Conservation (phyloP, 108 stramenopile species). For the Parmales sp. region DNA sequence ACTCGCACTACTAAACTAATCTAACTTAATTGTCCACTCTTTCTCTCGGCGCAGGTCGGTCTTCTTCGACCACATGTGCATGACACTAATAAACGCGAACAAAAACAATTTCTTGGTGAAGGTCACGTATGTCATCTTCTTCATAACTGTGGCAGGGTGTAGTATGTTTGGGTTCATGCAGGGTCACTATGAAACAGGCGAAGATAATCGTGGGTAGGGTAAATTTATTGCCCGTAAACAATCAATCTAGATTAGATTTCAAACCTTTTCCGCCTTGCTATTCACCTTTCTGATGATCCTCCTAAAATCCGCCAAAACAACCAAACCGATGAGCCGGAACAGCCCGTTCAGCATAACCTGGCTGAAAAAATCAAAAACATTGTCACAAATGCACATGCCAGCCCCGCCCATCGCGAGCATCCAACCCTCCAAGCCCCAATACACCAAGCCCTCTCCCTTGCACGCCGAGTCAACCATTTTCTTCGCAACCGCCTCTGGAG, state of each 20-base stretch:
- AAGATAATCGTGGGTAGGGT: no score
- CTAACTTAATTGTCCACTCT: no score
- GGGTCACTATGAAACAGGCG: no score
- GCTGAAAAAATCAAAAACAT: not conserved
- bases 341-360: constrained; percentile 59
- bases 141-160: no score
- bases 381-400: constrained; percentile 47
- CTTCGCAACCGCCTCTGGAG: constrained; percentile 30
- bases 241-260: not conserved
- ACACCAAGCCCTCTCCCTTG: constrained; percentile 53
- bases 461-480: constrained; percentile 41
- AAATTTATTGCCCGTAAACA: no score
- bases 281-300: constrained; percentile 36
- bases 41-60: no score
- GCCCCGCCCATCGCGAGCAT: constrained; percentile 59
- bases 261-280: not conserved
- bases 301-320: constrained; percentile 65
- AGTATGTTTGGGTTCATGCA: no score
- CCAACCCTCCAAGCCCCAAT: constrained; percentile 72
- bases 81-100: not conserved
- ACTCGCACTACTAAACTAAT: no score
- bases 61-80: no score
- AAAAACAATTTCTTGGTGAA: not conserved
- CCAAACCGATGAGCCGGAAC: constrained; percentile 57
- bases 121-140: no score